phyloP scores from a whole-genome alignment of 441 rosid genomes.

The Brassica hybrid region DNA sequence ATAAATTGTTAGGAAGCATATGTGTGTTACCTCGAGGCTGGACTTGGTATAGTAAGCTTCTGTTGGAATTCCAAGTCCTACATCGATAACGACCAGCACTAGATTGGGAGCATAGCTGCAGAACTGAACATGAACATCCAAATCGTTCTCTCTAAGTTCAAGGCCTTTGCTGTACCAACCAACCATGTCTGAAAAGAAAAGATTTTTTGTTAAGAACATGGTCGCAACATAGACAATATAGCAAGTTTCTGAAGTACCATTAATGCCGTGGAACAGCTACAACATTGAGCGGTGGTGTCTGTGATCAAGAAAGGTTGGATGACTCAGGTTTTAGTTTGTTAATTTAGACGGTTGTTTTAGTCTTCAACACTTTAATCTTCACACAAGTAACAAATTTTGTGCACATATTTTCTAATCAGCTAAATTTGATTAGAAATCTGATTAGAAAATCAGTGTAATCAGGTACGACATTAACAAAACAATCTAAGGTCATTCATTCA shows the following conservation, averaged over 20 bases:
- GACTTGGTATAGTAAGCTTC: conserved; percentile 61
- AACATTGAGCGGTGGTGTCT: conserved; percentile 69
- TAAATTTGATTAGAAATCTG: too few relatives aligned
- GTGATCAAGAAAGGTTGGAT: conserved; percentile 51
- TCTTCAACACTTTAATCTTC: too few relatives aligned
- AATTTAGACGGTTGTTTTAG: too few relatives aligned
- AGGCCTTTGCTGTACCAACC: conserved; percentile 2
- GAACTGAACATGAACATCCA: conserved; percentile 47
- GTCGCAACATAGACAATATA: neutral
- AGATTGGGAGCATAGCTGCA: conserved; percentile 56
- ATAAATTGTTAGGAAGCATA: neutral
- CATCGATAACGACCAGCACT: conserved; percentile 66
- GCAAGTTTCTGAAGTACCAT: conserved; percentile 45
- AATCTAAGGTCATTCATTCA: too few relatives aligned
- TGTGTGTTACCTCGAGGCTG: conserved; percentile 1
- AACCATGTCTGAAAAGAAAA: conserved; percentile 25
- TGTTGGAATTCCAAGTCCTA: conserved; percentile 69
- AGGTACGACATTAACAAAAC: too few relatives aligned
- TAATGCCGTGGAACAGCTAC: conserved; percentile 72
- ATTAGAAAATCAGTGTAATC: too few relatives aligned
- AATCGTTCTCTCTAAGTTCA: neutral
- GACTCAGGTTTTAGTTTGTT: too few relatives aligned
- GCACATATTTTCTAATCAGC: too few relatives aligned
- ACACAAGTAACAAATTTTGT: too few relatives aligned
- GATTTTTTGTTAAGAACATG: conserved; percentile 20